Base-by-base conservation (phyloP, 345 rosid species). In the Cochlearia excelsa region DNA sequence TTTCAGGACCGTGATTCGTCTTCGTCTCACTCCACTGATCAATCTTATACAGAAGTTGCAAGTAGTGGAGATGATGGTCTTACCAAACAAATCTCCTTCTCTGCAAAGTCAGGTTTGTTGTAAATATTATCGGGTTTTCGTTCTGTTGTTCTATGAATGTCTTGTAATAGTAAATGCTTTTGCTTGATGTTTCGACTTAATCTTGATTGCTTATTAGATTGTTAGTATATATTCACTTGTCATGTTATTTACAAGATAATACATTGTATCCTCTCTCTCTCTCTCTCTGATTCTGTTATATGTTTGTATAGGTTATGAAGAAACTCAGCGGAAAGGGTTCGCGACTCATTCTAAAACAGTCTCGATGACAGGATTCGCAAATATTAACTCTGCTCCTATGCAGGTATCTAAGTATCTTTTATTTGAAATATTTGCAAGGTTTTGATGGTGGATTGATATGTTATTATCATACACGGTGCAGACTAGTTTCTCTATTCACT, bases 11-110 rank as follows among this genome's bases (percentile, higher is more conserved):
- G 74, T 58, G 92, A 90, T 38, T 77, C 83, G 4, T 73, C 84
- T 11, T 86, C 95, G n/a, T 57, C 81, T 65, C 97, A 90, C 38
- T 86, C 95, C 2, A 86, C 84, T 40, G 74, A 80, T 60, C 86
- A 86, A 41, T 86, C 95, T 56, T 82, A 75, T 53, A 43, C 80
- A 33, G 80, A 84, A 79, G 83, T 78, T 61, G 82, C 71, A 29
- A 73, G 72, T 70, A 53, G 77, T 59, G 81, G 78, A 35, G 81
- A 80, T 64, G 72, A 71, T 73, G 59, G 65, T 28, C 65, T 73
- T 31, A 57, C 51, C 4, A 63, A 57, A 46, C 79, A 73, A 54
- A 65, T 51, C 61, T 46, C 57, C 0, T 57, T 68, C 48, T 72
- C 75, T 5, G 48, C 73, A 26, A 42, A 59, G 43, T 62, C 78